Evolutionary conservation across 441 rosid genomes (phyloP).

Genomic region (Pelargonium australe): DNA sequence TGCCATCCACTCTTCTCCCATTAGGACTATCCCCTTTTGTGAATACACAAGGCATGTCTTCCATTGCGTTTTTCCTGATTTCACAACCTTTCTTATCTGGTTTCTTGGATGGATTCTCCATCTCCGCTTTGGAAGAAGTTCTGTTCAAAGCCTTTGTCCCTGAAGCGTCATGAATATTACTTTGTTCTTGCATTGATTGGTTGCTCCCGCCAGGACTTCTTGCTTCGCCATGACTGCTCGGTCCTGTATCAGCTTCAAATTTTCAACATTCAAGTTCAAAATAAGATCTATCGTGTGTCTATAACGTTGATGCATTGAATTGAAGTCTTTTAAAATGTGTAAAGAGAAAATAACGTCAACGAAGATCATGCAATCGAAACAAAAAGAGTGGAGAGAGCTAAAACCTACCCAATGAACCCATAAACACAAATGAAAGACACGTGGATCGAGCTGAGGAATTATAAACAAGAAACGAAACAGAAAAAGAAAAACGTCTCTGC

Average conservation of each 20-base stretch:
- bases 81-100: neutral
- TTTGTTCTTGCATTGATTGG: conserved; percentile 21
- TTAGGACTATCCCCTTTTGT: conserved; percentile 50
- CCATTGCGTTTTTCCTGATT: conserved; percentile 30
- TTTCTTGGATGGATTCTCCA: conserved; percentile 7
- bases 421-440: no score
- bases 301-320: no score
- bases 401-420: no score
- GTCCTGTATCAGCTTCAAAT: neutral
- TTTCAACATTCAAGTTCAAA: no score
- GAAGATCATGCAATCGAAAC: no score
- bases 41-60: conserved; percentile 56
- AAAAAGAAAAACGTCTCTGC: no score
- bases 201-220: neutral
- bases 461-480: no score
- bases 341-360: no score
- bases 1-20: conserved; percentile 50
- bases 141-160: conserved; percentile 6
- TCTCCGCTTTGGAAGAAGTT: conserved; percentile 8
- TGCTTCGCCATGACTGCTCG: neutral
- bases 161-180: conserved; percentile 19
- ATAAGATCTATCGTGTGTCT: no score
- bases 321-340: no score
- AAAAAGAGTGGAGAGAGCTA: no score
- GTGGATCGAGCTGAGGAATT: no score